phyloP scores from a whole-genome alignment of 306 rosid species.

The Cicer yamashitae region DNA sequence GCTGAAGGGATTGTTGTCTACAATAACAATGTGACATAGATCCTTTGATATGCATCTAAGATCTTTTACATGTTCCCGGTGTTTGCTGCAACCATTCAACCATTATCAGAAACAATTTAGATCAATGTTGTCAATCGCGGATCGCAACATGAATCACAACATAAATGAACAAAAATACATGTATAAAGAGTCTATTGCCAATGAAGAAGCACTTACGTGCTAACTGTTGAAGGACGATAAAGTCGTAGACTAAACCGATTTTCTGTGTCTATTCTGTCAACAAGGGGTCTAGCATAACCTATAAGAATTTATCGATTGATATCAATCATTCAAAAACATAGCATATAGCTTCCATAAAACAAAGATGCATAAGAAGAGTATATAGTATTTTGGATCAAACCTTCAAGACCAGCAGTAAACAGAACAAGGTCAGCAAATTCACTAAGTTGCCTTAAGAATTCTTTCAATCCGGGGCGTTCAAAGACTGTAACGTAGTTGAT shows the following conservation, averaged over 20 bases:
- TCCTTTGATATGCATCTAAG: constrained; percentile 68
- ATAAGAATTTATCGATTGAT: constrained; percentile 21
- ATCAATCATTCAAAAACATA: constrained; percentile 12
- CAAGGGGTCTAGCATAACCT: constrained; percentile 96
- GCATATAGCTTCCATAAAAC: constrained; percentile 1
- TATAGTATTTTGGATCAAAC: constrained; percentile 48
- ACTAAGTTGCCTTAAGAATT: constrained; percentile 70
- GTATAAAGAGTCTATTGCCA: too few species aligned
- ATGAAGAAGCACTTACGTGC: constrained; percentile 64
- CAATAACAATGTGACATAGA: constrained; percentile 70
- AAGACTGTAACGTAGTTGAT: constrained; percentile 78
- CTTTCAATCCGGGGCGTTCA: constrained; percentile 93
- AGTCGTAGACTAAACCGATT: constrained; percentile 69
- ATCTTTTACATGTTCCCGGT: constrained; percentile 87
- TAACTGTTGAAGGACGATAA: constrained; percentile 82
- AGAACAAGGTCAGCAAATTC: constrained; percentile 83
- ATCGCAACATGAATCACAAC: too few species aligned
- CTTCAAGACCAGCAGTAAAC: constrained; percentile 96
- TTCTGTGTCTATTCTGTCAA: constrained; percentile 77
- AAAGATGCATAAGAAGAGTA: constrained; percentile 28
- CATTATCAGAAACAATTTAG: neutral
- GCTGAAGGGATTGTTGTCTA: constrained; percentile 90
- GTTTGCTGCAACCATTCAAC: constrained; percentile 57
- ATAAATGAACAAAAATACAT: too few species aligned
- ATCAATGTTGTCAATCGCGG: too few species aligned